Conservation (phyloP, 768 basidiomycete species). For the Gymnopilus junonius region DNA sequence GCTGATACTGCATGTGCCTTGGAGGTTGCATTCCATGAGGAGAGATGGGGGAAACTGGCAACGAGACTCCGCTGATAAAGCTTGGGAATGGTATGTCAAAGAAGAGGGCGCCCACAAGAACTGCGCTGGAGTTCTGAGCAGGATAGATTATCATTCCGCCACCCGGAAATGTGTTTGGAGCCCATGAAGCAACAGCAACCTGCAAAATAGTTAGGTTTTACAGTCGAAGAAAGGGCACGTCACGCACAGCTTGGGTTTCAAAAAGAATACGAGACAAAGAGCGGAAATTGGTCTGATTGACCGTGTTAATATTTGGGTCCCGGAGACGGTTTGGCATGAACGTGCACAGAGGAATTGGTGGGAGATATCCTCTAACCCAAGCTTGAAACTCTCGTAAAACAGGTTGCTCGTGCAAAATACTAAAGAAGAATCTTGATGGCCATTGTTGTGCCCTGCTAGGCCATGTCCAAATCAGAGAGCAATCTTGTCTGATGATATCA, state of each 20-base stretch:
- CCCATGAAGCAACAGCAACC: slow-evolving; percentile 60
- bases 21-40: slow-evolving; percentile 32
- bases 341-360: slow-evolving; percentile 57
- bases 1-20: slow-evolving; percentile 33
- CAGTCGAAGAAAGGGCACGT: neutral
- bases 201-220: slow-evolving; percentile 19
- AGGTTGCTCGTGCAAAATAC: slow-evolving; percentile 44
- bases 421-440: slow-evolving; percentile 54
- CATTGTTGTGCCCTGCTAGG: slow-evolving; percentile 57
- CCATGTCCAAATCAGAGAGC: slow-evolving; percentile 33
- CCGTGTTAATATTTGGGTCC: slow-evolving; percentile 48
- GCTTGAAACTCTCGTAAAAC: slow-evolving; percentile 50
- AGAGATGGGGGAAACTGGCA: slow-evolving; percentile 34
- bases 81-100: slow-evolving; percentile 51
- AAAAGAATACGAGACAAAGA: slow-evolving; percentile 55
- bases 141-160: slow-evolving; percentile 60
- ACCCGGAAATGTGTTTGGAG: slow-evolving; percentile 45
- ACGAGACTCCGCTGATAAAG: slow-evolving; percentile 38
- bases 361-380: slow-evolving; percentile 52
- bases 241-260: slow-evolving; percentile 56
- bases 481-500: slow-evolving; percentile 10
- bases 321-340: slow-evolving; percentile 66
- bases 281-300: slow-evolving; percentile 60
- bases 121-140: slow-evolving; percentile 51
- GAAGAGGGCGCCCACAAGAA: slow-evolving; percentile 57